These are phyloP conservation scores for Myochromella boudieri DNA, from an alignment of 768 basidiomycete species.

Conservation along the genomic window DNA sequence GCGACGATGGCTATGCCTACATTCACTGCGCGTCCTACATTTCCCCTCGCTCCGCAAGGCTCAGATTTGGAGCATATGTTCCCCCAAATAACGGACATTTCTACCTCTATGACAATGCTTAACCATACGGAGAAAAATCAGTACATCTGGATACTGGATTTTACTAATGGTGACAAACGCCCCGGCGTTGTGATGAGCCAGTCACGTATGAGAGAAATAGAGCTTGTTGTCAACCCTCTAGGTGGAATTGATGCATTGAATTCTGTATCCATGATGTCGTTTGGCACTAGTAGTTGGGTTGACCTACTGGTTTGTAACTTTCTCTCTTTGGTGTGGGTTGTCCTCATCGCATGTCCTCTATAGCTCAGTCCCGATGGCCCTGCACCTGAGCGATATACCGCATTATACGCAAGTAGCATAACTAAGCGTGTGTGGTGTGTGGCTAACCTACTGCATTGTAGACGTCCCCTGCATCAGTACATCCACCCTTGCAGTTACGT, in stretches of 20 bases:
- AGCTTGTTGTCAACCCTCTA: conserved; percentile 58
- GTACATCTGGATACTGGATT: conserved; percentile 70
- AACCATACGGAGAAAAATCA: conserved; percentile 20
- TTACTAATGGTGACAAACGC: conserved; percentile 53
- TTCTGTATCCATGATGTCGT: conserved; percentile 42
- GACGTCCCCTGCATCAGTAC: conserved; percentile 63
- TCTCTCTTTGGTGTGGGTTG: not conserved
- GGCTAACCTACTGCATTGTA: conserved; percentile 23
- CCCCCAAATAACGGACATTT: conserved; percentile 37
- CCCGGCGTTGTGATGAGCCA: conserved; percentile 73
- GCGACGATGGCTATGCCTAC: conserved; percentile 46
- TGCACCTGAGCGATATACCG: conserved; percentile 62
- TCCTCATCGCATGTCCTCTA: conserved; percentile 3
- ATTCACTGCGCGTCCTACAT: conserved; percentile 49
- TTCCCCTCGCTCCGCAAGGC: conserved; percentile 47
- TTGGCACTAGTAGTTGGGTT: conserved; percentile 60
- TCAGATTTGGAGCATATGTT: conserved; percentile 52
- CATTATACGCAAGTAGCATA: conserved; percentile 55
- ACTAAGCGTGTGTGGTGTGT: not conserved
- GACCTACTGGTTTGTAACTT: conserved; percentile 53
- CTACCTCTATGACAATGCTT: conserved; percentile 22
- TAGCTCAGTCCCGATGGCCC: conserved; percentile 55
- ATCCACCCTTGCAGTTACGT: conserved; percentile 70
- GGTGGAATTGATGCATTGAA: conserved; percentile 45
- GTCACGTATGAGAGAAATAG: conserved; percentile 71